Evolutionary conservation across 345 rosid species (phyloP).

Genomic region (Trapa incisa): DNA sequence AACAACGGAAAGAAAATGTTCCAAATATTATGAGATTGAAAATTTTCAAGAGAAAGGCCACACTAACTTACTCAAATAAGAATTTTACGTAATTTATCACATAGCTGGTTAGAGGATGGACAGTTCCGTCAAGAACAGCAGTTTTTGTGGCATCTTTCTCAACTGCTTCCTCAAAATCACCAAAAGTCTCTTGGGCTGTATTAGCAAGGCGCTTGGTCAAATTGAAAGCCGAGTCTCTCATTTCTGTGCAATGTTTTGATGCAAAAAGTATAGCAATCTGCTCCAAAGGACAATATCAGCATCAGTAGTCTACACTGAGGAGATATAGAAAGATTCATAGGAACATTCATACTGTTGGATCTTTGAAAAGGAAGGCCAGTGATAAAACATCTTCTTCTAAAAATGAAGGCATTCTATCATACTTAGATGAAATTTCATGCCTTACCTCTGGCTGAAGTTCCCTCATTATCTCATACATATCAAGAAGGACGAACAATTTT

Average conservation of each 20-base stretch:
- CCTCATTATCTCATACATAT: slow-evolving; percentile 98
- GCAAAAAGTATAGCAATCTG: slow-evolving; percentile 64
- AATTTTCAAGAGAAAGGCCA: slow-evolving; percentile 5
- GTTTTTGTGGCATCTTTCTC: slow-evolving; percentile 97
- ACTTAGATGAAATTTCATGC: not conserved
- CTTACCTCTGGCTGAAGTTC: slow-evolving; percentile 86
- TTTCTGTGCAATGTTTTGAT: slow-evolving; percentile 54
- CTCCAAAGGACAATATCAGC: slow-evolving; percentile 1
- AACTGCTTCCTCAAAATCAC: slow-evolving; percentile 92
- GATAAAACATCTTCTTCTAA: not conserved
- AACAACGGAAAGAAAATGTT: not conserved
- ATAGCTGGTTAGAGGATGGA: slow-evolving; percentile 95
- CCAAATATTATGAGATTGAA: not conserved
- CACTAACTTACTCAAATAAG: slow-evolving; percentile 68
- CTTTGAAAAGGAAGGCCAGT: not conserved
- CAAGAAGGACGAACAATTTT: slow-evolving; percentile 77
- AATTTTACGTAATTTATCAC: slow-evolving; percentile 93
- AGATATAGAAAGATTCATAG: not conserved
- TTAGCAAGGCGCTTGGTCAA: slow-evolving; percentile 77
- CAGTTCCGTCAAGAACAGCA: slow-evolving; percentile 92
- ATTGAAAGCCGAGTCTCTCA: slow-evolving; percentile 62
- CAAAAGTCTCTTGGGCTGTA: slow-evolving; percentile 89
- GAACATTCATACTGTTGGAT: not conserved
- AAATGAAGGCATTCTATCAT: not conserved
- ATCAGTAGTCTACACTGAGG: not conserved